A percentile compares a stretch with the other conserved stretches of the same genome.
phyloP scores from a whole-genome alignment of 192 early-diverging fungal genomes.

The Funneliformis geosporum region DNA sequence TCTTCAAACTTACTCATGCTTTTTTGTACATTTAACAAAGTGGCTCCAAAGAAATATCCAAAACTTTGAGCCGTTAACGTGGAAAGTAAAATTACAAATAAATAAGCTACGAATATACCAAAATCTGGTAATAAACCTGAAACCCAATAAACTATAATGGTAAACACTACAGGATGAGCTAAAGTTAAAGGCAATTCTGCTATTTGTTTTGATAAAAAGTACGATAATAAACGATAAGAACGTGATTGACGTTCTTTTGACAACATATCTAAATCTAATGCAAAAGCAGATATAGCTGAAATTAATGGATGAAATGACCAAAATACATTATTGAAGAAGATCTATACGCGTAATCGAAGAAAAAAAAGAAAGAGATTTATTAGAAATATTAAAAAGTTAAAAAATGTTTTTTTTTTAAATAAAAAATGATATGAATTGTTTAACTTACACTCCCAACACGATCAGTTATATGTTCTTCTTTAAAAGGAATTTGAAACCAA shows the following conservation, averaged over 20 bases:
- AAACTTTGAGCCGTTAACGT: slow-evolving; percentile 12
- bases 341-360: neutral
- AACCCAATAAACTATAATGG: slow-evolving; percentile 13
- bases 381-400: neutral
- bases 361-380: neutral
- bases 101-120: slow-evolving; percentile 6
- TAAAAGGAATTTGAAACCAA: slow-evolving; percentile 12
- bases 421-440: neutral
- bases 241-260: slow-evolving; percentile 30
- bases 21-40: slow-evolving; percentile 9
- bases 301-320: slow-evolving; percentile 24
- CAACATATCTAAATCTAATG: slow-evolving; percentile 7
- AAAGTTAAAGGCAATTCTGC: slow-evolving; percentile 9
- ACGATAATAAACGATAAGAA: slow-evolving; percentile 19
- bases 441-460: neutral
- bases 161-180: neutral
- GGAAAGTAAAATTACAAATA: neutral
- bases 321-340: neutral
- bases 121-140: neutral
- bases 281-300: neutral
- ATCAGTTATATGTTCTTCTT: neutral
- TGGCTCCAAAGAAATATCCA: slow-evolving; percentile 24
- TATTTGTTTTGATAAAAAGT: slow-evolving; percentile 7
- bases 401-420: neutral
- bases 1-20: slow-evolving; percentile 1